These are phyloP conservation scores for Erodium texanum DNA, from an alignment of 441 rosid genomes.

Conservation along the genomic window DNA sequence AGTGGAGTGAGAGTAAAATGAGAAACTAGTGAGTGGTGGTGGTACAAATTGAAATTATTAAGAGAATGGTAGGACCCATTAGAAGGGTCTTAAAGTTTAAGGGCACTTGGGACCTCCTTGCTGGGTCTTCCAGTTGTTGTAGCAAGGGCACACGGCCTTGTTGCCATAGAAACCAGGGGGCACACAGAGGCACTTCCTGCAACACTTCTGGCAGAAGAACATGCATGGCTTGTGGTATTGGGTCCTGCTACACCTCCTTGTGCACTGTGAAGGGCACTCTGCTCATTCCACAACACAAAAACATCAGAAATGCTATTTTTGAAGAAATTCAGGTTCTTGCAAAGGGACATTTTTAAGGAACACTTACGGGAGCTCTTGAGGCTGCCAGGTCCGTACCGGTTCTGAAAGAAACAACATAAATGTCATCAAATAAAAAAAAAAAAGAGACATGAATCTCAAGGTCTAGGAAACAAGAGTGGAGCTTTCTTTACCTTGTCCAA, in stretches of 20 bases:
- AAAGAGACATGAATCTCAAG: not conserved
- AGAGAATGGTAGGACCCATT: too few species aligned
- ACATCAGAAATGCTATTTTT: too few species aligned
- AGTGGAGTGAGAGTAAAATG: too few species aligned
- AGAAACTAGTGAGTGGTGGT: too few species aligned
- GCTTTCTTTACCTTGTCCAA: not conserved
- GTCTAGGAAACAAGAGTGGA: not conserved
- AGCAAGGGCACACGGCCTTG: conserved; percentile 21
- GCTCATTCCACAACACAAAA: not conserved
- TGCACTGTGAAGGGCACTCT: conserved; percentile 20
- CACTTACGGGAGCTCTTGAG: conserved; percentile 18
- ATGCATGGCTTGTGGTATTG: conserved; percentile 24
- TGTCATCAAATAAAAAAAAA: not conserved
- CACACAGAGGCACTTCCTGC: conserved; percentile 21
- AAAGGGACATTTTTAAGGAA: not conserved
- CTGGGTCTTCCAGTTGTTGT: conserved; percentile 26
- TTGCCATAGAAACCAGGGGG: conserved; percentile 22
- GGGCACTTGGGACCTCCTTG: conserved; percentile 24
- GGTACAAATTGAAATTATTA: too few species aligned
- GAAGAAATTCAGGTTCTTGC: too few species aligned
- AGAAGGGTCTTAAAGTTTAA: not conserved
- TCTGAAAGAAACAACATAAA: conserved; percentile 3
- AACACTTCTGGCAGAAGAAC: conserved; percentile 22
- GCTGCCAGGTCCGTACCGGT: conserved; percentile 18
- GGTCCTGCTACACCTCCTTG: conserved; percentile 21